Percentiles rank a stretch among this genome's conserved stretches.
phyloP scores from a whole-genome alignment of 2,329 filamentous ascomycete genomes.

The Calonectria ilicicola region DNA sequence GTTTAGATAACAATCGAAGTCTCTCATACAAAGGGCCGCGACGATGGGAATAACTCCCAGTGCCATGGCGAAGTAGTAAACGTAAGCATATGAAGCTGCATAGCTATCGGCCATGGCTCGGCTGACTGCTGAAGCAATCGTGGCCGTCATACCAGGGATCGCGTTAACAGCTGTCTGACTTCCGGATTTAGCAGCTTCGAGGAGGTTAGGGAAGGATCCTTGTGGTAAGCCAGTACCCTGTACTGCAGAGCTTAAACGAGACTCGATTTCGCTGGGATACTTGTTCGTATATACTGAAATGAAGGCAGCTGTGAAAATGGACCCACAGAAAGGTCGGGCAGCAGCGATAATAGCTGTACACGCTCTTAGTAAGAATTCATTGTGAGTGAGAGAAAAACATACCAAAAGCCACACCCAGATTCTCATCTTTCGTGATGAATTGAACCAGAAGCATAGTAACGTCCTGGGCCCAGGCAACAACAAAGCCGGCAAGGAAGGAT shows the following conservation, averaged over 20 bases:
- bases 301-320: not conserved
- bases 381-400: not conserved
- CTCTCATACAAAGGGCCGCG: not conserved
- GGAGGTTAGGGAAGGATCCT: not conserved
- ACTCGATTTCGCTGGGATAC: not conserved
- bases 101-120: not conserved
- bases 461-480: not conserved
- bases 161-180: not conserved
- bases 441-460: not conserved
- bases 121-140: not conserved
- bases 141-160: not conserved
- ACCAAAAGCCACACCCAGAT: not conserved
- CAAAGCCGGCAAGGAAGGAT: not conserved
- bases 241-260: not conserved
- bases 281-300: not conserved
- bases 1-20: not conserved
- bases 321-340: not conserved
- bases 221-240: not conserved
- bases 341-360: not conserved
- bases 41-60: not conserved
- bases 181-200: not conserved
- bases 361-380: not conserved
- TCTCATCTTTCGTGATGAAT: constrained; percentile 1
- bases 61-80: not conserved
- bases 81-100: not conserved